A percentile compares a stretch with the other conserved stretches of the same genome.
phyloP scores from a whole-genome alignment of 192 early-diverging fungal species.

The Coemansia sp. region DNA sequence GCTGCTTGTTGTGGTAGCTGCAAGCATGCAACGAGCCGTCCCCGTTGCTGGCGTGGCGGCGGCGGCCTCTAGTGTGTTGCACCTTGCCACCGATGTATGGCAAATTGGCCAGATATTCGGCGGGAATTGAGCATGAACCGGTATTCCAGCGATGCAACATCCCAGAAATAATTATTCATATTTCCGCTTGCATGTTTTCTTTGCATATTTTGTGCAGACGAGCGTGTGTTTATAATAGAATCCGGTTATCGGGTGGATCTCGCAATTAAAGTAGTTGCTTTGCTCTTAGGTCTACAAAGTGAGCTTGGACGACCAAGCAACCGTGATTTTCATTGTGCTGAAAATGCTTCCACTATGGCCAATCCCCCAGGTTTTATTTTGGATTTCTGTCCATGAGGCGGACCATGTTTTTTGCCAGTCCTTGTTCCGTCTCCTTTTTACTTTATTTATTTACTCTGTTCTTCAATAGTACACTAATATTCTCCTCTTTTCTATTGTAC shows the following conservation, averaged over 20 bases:
- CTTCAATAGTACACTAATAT: constrained; percentile 8
- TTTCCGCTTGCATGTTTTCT: neutral
- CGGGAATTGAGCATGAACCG: neutral
- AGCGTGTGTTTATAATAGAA: too few species aligned
- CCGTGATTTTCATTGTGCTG: too few species aligned
- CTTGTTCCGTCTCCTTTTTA: neutral
- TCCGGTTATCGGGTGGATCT: too few species aligned
- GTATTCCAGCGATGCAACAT: neutral
- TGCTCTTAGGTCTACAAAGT: too few species aligned
- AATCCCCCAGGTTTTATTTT: too few species aligned
- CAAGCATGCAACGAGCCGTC: neutral
- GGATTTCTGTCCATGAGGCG: too few species aligned
- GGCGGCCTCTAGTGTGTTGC: neutral
- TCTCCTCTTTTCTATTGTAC: neutral
- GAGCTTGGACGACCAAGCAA: too few species aligned
- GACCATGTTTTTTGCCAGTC: too few species aligned
- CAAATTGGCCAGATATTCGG: neutral
- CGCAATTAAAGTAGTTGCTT: too few species aligned
- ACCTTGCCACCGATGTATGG: neutral
- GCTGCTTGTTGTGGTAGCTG: neutral
- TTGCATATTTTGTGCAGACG: neutral
- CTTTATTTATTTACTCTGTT: neutral
- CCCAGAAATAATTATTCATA: neutral
- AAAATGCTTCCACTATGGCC: too few species aligned
- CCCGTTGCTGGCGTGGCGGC: constrained; percentile 7